These are phyloP conservation scores for Phytophthora tentaculata DNA, from an alignment of 352 stramenopile genomes.

Conservation along the genomic window DNA sequence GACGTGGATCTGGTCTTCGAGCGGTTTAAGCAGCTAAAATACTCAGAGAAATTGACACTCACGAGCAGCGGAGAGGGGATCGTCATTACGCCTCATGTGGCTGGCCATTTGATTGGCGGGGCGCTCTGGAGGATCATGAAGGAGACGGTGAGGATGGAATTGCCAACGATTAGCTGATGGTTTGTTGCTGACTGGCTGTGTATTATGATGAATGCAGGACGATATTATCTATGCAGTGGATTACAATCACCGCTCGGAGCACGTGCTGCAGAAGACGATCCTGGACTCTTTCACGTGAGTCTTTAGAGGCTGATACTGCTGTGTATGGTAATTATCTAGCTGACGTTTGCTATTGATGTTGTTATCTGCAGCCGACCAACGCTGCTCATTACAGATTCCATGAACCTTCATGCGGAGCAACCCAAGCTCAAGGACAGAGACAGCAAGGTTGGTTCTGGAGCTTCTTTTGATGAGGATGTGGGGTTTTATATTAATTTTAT, in stretches of 20 bases:
- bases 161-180: not conserved
- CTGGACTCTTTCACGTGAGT: slow-evolving; percentile 92
- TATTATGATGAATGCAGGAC: slow-evolving; percentile 56
- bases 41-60: slow-evolving; percentile 93
- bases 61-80: slow-evolving; percentile 88
- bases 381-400: slow-evolving; percentile 90
- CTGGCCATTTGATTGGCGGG: slow-evolving; percentile 94
- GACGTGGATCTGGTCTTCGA: slow-evolving; percentile 94
- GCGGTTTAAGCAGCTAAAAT: slow-evolving; percentile 95
- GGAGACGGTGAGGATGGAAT: slow-evolving; percentile 78
- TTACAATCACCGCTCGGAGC: slow-evolving; percentile 95
- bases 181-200: not conserved
- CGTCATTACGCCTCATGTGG: slow-evolving; percentile 94
- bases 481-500: slow-evolving; percentile 4
- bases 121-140: slow-evolving; percentile 95
- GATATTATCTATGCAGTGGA: slow-evolving; percentile 94
- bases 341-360: slow-evolving; percentile 15
- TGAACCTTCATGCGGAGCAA: slow-evolving; percentile 85
- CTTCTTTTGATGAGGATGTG: not conserved
- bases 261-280: slow-evolving; percentile 94
- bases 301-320: not conserved
- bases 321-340: not conserved
- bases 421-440: slow-evolving; percentile 89
- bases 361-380: slow-evolving; percentile 66
- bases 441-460: slow-evolving; percentile 53